A percentile compares a stretch with the other conserved stretches of the same genome.
Conservation (phyloP, 345 rosid species). For the Kandelia obovata region DNA sequence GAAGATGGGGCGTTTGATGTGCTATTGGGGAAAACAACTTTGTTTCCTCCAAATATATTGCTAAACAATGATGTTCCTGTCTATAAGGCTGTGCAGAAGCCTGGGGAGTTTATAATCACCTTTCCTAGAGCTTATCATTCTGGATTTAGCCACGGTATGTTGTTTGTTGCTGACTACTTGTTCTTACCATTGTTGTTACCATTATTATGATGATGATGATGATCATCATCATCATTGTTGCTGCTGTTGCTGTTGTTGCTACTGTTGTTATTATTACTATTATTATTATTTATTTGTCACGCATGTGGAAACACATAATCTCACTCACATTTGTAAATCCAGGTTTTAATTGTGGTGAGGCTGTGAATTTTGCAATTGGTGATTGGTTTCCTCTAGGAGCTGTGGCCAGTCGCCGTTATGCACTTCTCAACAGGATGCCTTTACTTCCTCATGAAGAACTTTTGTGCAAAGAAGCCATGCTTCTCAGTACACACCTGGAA, state of each 20-base stretch:
- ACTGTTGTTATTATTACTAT: too few relatives aligned
- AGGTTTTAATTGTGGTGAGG: conserved; percentile 99
- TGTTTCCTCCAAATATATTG: conserved; percentile 89
- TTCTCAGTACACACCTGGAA: conserved; percentile 43
- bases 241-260: too few relatives aligned
- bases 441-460: conserved; percentile 92
- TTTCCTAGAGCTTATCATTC: conserved; percentile 99
- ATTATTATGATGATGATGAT: too few relatives aligned
- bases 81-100: conserved; percentile 94
- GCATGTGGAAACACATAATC: background rate
- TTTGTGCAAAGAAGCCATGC: conserved; percentile 89
- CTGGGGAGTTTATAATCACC: conserved; percentile 89
- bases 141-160: conserved; percentile 94
- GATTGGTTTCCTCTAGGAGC: conserved; percentile 95
- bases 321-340: conserved; percentile 14
- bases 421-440: conserved; percentile 71
- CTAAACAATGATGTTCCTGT: conserved; percentile 83
- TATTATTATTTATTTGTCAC: too few relatives aligned
- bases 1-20: conserved; percentile 99
- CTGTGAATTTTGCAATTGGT: conserved; percentile 89
- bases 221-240: too few relatives aligned
- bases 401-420: conserved; percentile 81
- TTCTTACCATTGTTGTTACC: background rate
- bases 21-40: conserved; percentile 92
- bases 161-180: conserved; percentile 5